Evolutionary conservation across 2,329 filamentous ascomycete species (phyloP).

Genomic region (Neonectria ditissima): DNA sequence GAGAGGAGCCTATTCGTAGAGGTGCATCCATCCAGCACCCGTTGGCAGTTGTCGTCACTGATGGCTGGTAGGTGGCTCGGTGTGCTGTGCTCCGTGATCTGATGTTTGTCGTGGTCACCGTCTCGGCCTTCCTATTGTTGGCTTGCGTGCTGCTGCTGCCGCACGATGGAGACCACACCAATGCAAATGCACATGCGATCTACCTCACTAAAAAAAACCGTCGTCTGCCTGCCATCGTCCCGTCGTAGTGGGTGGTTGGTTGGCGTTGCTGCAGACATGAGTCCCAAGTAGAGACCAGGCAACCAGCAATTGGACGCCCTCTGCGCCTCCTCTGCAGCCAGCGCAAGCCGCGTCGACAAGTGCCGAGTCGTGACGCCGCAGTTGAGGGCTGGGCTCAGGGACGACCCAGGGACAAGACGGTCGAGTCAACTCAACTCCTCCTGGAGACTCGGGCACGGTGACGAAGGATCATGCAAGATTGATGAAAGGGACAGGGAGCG

Average conservation of each 20-base stretch:
- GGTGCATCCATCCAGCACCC: background rate
- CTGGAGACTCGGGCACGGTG: conserved; percentile 6
- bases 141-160: background rate
- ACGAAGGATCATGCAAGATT: conserved; percentile 25
- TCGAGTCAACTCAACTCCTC: background rate
- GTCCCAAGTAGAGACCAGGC: background rate
- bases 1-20: background rate
- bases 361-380: conserved; percentile 14
- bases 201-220: conserved; percentile 7
- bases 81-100: conserved; percentile 1
- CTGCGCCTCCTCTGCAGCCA: background rate
- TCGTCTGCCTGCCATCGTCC: conserved; percentile 1
- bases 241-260: background rate
- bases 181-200: conserved; percentile 26
- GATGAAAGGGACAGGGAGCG: conserved; percentile 22
- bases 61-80: background rate
- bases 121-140: background rate
- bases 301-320: background rate
- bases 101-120: background rate
- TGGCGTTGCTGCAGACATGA: background rate
- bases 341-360: conserved; percentile 4
- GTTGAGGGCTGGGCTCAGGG: conserved; percentile 4
- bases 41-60: conserved; percentile 12
- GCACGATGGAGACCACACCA: conserved; percentile 9
- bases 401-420: background rate